phyloP scores from a whole-genome alignment of 768 basidiomycete genomes.

The Trametopsis cervina region DNA sequence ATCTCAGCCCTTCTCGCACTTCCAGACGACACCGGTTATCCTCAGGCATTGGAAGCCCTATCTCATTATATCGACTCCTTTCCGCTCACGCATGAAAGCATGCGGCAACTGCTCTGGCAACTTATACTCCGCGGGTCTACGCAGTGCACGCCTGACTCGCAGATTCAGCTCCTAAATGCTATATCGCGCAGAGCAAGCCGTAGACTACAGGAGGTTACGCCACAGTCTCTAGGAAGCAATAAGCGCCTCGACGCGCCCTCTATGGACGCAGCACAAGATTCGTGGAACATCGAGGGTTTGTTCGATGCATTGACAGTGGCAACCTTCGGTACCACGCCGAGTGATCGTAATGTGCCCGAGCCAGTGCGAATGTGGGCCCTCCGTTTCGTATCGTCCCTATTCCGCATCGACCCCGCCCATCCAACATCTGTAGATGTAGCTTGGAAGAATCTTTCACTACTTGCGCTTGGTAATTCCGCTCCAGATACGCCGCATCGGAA shows the following conservation, averaged over 20 bases:
- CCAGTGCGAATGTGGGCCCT: background rate
- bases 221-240: too few relatives aligned
- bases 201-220: background rate
- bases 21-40: constrained; percentile 21
- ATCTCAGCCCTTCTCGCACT: constrained; percentile 33
- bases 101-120: constrained; percentile 10
- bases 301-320: background rate
- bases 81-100: background rate
- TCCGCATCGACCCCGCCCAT: background rate
- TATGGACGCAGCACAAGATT: too few relatives aligned
- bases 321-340: background rate
- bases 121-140: background rate
- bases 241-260: too few relatives aligned
- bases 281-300: background rate
- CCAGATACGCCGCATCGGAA: too few relatives aligned
- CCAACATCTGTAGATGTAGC: background rate
- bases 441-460: background rate
- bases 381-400: background rate
- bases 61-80: background rate
- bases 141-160: background rate
- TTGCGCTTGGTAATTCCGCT: background rate
- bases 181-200: background rate
- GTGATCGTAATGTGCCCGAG: background rate
- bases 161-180: background rate
- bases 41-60: constrained; percentile 4